Percentiles rank a stretch among this genome's conserved stretches.
Evolutionary conservation across 2,329 filamentous ascomycete genomes (phyloP).

Genomic region (Monosporascus sp.): DNA sequence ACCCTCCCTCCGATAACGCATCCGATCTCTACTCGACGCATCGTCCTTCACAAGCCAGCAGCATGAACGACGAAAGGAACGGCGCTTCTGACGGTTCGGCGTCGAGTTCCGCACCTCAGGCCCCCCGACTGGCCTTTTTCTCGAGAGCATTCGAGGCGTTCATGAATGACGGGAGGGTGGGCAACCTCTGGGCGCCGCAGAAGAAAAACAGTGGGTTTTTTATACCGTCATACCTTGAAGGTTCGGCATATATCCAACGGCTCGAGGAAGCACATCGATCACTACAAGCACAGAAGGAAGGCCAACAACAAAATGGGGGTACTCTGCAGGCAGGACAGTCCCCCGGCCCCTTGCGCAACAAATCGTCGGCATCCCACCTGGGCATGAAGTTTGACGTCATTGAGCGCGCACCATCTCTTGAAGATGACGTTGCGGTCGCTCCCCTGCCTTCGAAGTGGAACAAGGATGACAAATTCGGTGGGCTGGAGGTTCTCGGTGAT

Average conservation of each 20-base stretch:
- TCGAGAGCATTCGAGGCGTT: slow-evolving; percentile 51
- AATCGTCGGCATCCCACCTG: slow-evolving; percentile 58
- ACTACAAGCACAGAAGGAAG: slow-evolving; percentile 48
- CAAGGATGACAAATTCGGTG: slow-evolving; percentile 65
- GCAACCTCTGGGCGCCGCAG: slow-evolving; percentile 22
- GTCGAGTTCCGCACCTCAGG: slow-evolving; percentile 20
- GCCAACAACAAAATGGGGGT: slow-evolving; percentile 34
- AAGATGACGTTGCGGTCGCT: slow-evolving; percentile 54
- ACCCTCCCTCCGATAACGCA: slow-evolving; percentile 37
- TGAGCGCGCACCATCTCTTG: slow-evolving; percentile 60
- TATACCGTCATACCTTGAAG: slow-evolving; percentile 75
- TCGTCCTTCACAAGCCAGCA: slow-evolving; percentile 18
- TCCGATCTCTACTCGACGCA: slow-evolving; percentile 25
- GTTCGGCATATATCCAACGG: slow-evolving; percentile 71
- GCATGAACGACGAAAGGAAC: slow-evolving; percentile 30
- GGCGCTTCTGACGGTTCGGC: slow-evolving; percentile 19
- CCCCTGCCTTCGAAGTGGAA: slow-evolving; percentile 82
- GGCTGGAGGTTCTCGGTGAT: slow-evolving; percentile 68
- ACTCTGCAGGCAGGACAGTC: slow-evolving; percentile 11
- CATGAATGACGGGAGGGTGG: slow-evolving; percentile 23
- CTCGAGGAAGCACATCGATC: slow-evolving; percentile 66
- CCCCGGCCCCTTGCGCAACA: slow-evolving; percentile 46
- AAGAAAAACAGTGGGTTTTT: slow-evolving; percentile 55
- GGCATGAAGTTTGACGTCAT: slow-evolving; percentile 81
- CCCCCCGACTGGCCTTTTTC: slow-evolving; percentile 37